Base-by-base conservation (phyloP, 169 alveolate species). In the Cryptosporidium baileyi region DNA sequence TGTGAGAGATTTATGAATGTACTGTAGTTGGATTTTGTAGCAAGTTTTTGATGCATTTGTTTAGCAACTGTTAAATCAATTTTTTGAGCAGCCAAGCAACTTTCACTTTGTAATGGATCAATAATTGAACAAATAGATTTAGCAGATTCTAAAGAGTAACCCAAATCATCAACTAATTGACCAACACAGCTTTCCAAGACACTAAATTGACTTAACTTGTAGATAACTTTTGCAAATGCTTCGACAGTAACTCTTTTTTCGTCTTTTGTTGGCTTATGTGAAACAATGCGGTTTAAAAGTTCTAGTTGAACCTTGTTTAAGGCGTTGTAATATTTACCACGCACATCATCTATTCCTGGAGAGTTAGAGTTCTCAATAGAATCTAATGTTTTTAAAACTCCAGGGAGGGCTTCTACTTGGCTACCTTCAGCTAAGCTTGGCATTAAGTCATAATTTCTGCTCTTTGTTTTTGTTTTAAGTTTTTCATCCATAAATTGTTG, bases 361-460 rank as follows among this genome's bases (percentile, higher is more conserved):
- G 85, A 74, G 24, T 17, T 19, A 0, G 85, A 74, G 1, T 38
- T 13, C 40, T 74, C 85, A 17, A 74, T 38, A 9, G 85, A 74
- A 19, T 74, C 85, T 8, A 74, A n/a, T 5, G 85, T 74, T 22
- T 57, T 74, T 11, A 74, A 59, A 2, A 74, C 85, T 30, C 85
- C 85, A 8, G 85, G 85, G 2, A 54, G 65, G 2, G 85, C 52
- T 36, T 74, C 85, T 11, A 54, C 67, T 22, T 74, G 85, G 30
- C 85, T 74, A 38, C 85, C 85, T 43, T 74, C 85, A 6, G 85
- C 4, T n/a, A 74, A 22, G 34, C 85, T 74, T 7, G 85, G 85
- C 67, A 74, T 51, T 15, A 74, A 43, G 36, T 74, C 85, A 57
- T 74, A 74, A 22, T 36, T 54, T 22, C 74, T 74, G 11, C 40